phyloP scores from a whole-genome alignment of 352 stramenopile genomes.

The Pythium chondricola region DNA sequence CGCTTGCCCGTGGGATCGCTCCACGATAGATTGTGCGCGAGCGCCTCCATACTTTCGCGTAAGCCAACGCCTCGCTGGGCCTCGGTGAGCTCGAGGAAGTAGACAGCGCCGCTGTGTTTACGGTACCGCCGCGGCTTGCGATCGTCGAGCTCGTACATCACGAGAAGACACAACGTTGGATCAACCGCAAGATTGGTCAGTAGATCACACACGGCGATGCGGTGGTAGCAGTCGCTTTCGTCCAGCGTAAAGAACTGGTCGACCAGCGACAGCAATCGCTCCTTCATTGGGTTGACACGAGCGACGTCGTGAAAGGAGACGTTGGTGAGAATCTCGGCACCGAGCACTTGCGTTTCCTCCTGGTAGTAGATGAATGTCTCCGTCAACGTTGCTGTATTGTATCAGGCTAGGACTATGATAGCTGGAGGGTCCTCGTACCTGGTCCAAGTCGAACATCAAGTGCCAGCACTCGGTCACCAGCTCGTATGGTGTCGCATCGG shows the following conservation, averaged over 20 bases:
- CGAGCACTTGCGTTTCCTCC: conserved; percentile 4
- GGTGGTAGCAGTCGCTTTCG: conserved; percentile 11
- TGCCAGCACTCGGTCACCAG: conserved; percentile 15
- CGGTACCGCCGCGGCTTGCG: conserved; percentile 31
- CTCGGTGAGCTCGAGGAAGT: conserved; percentile 48
- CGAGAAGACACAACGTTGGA: conserved; percentile 34
- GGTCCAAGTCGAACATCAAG: conserved; percentile 5
- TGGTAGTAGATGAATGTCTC: neutral
- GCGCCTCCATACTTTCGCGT: conserved; percentile 53
- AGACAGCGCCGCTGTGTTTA: conserved; percentile 51
- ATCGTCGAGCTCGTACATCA: conserved; percentile 67
- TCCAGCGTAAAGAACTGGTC: conserved; percentile 26
- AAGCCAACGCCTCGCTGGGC: conserved; percentile 26
- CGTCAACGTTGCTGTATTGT: neutral
- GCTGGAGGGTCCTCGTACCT: too few relatives aligned
- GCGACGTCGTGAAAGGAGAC: conserved; percentile 8
- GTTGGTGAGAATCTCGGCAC: conserved; percentile 18
- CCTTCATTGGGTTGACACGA: conserved; percentile 16
- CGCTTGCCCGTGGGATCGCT: conserved; percentile 63
- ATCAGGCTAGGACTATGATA: too few relatives aligned
- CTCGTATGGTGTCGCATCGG: conserved; percentile 10
- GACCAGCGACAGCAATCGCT: conserved; percentile 24
- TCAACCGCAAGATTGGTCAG: conserved; percentile 58
- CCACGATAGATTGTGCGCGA: conserved; percentile 71
- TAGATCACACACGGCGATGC: conserved; percentile 44